A percentile compares a stretch with the other conserved stretches of the same genome.
Evolutionary conservation across 176 grass and related monocot species (phyloP).

Genomic region (Oryza meridionalis): DNA sequence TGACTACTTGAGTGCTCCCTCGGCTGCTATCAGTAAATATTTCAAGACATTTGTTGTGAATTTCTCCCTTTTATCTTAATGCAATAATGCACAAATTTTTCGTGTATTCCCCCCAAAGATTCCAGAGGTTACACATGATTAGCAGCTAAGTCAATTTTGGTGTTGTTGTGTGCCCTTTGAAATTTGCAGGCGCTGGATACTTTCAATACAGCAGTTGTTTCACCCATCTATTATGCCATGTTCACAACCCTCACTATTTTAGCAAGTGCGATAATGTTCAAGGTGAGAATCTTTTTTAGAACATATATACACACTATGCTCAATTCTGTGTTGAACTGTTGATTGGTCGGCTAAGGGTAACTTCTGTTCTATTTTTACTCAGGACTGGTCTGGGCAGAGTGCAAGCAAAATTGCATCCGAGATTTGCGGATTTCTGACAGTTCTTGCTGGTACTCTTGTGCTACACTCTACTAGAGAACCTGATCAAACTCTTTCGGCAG

Average conservation of each 20-base stretch:
- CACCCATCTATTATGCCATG: slow-evolving; percentile 96
- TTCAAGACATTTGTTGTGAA: neutral
- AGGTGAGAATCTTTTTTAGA: slow-evolving; percentile 48
- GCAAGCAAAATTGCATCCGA: slow-evolving; percentile 86
- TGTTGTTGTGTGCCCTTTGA: neutral
- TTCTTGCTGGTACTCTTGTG: slow-evolving; percentile 84
- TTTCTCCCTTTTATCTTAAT: neutral
- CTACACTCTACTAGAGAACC: slow-evolving; percentile 89
- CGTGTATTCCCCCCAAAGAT: too few relatives aligned
- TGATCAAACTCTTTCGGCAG: slow-evolving; percentile 67
- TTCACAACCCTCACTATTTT: slow-evolving; percentile 97
- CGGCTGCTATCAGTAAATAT: neutral
- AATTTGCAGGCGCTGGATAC: slow-evolving; percentile 83
- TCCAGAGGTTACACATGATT: too few relatives aligned
- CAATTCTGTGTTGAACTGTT: neutral
- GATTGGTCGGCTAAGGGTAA: slow-evolving; percentile 4
- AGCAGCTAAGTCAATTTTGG: too few relatives aligned
- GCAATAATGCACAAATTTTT: too few relatives aligned
- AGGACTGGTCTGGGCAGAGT: slow-evolving; percentile 99
- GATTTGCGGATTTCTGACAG: slow-evolving; percentile 90
- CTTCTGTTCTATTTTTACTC: slow-evolving; percentile 21
- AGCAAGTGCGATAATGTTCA: slow-evolving; percentile 99
- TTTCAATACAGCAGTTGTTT: slow-evolving; percentile 98
- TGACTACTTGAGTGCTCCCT: neutral
- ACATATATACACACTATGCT: neutral